Evolutionary conservation across 345 rosid species (phyloP), one percentile per base, ranked within the genome.

Genomic region (Rhizophora apiculata): DNA sequence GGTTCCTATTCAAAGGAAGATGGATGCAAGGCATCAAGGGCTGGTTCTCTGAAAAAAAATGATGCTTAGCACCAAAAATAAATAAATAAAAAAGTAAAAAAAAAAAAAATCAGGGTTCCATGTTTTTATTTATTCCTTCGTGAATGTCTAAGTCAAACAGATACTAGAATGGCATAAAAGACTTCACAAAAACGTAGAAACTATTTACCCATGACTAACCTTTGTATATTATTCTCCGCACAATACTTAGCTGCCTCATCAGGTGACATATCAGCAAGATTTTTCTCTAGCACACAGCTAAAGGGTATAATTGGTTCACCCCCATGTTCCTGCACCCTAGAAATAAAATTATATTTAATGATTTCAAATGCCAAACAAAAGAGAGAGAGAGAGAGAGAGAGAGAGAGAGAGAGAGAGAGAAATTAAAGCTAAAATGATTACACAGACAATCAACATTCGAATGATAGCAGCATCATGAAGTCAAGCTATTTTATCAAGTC

Each of bases 301-400:
- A 95, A 95, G 76, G 99, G 99, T 82, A 95, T 90, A 81, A 95
- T 95, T 60, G 84, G 62, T 82, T 90, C 98, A 30, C 88, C 94
- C 24, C 98, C 97, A 70, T 95, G 98, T 70, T 90, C 99, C 82
- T 95, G 97, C 75, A 95, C 98, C 99, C 98, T 92, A 69, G 52
- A 69, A 68, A 51, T 68, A 67, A 82, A 62, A 59, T 72, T 27
- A 34, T 46, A 16, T 21, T 10, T 36, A 52, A 10, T 69, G 68
- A 57, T 24, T 57, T 63, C 54, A 34, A 26, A 30, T 31, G 1
- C 6, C 15, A 32, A 71, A 65, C 55, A 1, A 22, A 18, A 16
- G n/a, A 51, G 2, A 24, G 6, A 2, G 20, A 22, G 34, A 19
- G 24, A 49, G 32, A 60, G 2, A 24, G 6, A 2, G 20, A 22